phyloP scores from a whole-genome alignment of 441 rosid genomes.

The Adansonia grandidieri region DNA sequence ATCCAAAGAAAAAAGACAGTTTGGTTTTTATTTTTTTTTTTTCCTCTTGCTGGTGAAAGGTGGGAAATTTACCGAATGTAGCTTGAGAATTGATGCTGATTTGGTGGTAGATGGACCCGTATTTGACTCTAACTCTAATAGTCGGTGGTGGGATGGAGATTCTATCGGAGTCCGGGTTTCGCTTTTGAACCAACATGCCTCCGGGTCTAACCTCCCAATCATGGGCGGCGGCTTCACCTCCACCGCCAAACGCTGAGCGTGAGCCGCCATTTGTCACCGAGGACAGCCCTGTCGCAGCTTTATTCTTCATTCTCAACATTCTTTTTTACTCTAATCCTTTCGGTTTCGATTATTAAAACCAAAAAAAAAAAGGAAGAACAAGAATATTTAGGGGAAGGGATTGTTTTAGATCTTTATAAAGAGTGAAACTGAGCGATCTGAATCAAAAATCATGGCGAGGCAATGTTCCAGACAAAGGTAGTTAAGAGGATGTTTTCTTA shows the following conservation, averaged over 20 bases:
- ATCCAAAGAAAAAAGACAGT: no score
- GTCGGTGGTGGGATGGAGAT: slow-evolving; percentile 73
- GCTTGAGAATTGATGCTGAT: slow-evolving; percentile 80
- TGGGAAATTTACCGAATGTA: slow-evolving; percentile 66
- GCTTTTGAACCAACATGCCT: slow-evolving; percentile 95
- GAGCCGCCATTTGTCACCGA: slow-evolving; percentile 45
- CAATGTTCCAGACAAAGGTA: slow-evolving; percentile 38
- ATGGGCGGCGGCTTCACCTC: slow-evolving; percentile 42
- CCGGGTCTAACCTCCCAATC: slow-evolving; percentile 98
- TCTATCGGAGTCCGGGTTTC: slow-evolving; percentile 69
- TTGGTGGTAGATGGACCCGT: slow-evolving; percentile 80
- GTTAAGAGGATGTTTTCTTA: slow-evolving; percentile 29
- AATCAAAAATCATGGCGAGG: slow-evolving; percentile 39
- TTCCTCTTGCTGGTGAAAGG: not conserved
- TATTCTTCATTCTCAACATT: slow-evolving; percentile 78
- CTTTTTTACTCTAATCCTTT: slow-evolving; percentile 18
- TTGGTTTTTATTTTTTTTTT: no score
- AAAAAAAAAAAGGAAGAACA: not conserved
- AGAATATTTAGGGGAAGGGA: not conserved
- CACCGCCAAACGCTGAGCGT: slow-evolving; percentile 34
- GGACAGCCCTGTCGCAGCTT: slow-evolving; percentile 48
- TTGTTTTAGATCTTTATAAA: slow-evolving; percentile 45
- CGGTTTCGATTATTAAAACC: no score
- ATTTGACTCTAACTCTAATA: slow-evolving; percentile 86
- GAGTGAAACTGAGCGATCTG: slow-evolving; percentile 37